Evolutionary conservation across 1,284 basidiomycete genomes (phyloP).

Genomic region (Fomitopsis schrenkii): DNA sequence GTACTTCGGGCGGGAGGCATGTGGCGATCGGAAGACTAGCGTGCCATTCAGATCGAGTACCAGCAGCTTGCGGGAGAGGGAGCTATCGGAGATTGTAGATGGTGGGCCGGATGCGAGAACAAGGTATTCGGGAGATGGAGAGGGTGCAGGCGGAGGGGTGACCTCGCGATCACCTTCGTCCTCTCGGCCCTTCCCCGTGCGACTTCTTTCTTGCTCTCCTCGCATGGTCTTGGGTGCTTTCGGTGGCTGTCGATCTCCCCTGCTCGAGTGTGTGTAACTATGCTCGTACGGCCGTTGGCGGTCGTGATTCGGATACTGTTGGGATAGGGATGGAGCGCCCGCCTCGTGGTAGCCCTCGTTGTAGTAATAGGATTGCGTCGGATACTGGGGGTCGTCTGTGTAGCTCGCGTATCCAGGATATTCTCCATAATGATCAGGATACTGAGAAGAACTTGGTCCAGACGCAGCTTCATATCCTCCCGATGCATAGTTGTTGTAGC

Average conservation of each 20-base stretch:
- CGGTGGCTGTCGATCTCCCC: neutral
- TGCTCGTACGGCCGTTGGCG: neutral
- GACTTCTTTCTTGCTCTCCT: neutral
- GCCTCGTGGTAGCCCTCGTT: neutral
- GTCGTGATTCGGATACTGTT: neutral
- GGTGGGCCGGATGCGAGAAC: slow-evolving; percentile 20
- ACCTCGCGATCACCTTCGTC: slow-evolving; percentile 11
- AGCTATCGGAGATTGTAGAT: slow-evolving; percentile 27
- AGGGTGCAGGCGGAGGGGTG: slow-evolving; percentile 18
- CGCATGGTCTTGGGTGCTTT: neutral
- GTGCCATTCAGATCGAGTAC: slow-evolving; percentile 84
- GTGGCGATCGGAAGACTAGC: slow-evolving; percentile 62
- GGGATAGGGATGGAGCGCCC: neutral
- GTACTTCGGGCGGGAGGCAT: slow-evolving; percentile 20
- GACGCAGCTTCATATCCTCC: neutral
- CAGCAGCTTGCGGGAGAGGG: slow-evolving; percentile 57
- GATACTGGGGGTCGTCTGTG: neutral
- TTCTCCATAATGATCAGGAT: neutral
- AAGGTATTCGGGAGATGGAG: slow-evolving; percentile 28
- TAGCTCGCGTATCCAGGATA: neutral
- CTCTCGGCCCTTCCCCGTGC: neutral
- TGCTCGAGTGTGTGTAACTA: neutral
- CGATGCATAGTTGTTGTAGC: neutral
- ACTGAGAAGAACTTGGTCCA: neutral
- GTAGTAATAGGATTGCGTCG: slow-evolving; percentile 6